Percentiles rank a stretch among this genome's conserved stretches.
phyloP scores from a whole-genome alignment of 2,329 filamentous ascomycete genomes.

The Colletotrichum somersetense region DNA sequence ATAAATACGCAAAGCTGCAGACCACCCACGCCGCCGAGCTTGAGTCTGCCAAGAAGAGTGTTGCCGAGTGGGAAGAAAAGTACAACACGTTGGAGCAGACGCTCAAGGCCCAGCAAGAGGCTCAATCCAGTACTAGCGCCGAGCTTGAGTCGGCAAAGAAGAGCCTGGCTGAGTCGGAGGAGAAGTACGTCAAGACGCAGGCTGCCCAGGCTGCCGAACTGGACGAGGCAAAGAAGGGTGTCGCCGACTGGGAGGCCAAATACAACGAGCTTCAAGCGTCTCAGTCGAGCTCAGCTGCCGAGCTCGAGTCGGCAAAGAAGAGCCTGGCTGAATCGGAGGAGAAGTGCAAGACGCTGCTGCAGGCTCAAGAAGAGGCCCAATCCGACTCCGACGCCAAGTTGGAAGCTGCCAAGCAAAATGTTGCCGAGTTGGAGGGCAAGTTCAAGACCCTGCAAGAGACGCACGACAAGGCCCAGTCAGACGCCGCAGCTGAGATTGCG shows the following conservation, averaged over 20 bases:
- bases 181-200: constrained; percentile 43
- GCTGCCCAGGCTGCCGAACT: constrained; percentile 49
- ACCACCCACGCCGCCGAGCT: constrained; percentile 45
- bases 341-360: constrained; percentile 42
- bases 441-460: constrained; percentile 47
- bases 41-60: constrained; percentile 36
- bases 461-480: constrained; percentile 47
- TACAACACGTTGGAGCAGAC: constrained; percentile 44
- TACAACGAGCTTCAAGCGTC: constrained; percentile 26
- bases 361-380: constrained; percentile 30
- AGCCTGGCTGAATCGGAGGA: constrained; percentile 43
- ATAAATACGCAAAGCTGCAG: constrained; percentile 44
- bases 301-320: constrained; percentile 36
- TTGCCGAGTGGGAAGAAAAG: constrained; percentile 46
- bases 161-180: constrained; percentile 42
- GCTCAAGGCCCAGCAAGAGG: constrained; percentile 51
- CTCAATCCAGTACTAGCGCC: constrained; percentile 42
- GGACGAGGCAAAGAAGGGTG: constrained; percentile 46
- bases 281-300: constrained; percentile 8
- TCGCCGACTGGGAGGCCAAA: constrained; percentile 48
- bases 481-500: constrained; percentile 49
- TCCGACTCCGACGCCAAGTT: constrained; percentile 22
- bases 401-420: constrained; percentile 36
- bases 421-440: constrained; percentile 48
- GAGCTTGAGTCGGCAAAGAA: constrained; percentile 28